Conservation (phyloP, 805 yeast genomes). For the Candida golubevii region DNA sequence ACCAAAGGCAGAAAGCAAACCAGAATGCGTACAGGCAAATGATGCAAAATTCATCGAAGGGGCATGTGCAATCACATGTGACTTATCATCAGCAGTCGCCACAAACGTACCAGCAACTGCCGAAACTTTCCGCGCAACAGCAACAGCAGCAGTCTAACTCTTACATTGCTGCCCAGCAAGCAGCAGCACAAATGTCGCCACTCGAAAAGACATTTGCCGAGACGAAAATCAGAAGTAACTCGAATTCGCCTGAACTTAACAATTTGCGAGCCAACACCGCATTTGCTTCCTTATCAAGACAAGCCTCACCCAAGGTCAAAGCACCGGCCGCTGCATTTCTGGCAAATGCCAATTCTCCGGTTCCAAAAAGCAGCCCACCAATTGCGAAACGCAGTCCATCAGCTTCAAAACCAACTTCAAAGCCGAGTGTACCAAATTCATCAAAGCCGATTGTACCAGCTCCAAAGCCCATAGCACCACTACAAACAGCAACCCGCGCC, state of each 20-base stretch:
- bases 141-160: constrained; percentile 4
- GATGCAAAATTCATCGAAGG: background rate
- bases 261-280: constrained; percentile 20
- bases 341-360: background rate
- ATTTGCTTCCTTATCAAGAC: constrained; percentile 14
- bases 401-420: background rate
- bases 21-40: constrained; percentile 4
- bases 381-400: background rate
- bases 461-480: background rate
- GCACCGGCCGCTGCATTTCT: background rate
- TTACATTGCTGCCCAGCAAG: constrained; percentile 13
- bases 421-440: background rate
- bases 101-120: background rate
- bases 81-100: background rate
- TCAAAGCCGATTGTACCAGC: background rate
- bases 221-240: constrained; percentile 3
- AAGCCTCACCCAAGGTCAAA: background rate
- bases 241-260: constrained; percentile 9
- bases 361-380: background rate
- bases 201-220: constrained; percentile 13
- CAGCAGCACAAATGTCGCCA: constrained; percentile 4
- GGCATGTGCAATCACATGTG: background rate
- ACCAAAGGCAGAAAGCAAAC: constrained; percentile 1
- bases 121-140: background rate
- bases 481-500: no score